Evolutionary conservation across 163 green algal genomes (phyloP), one percentile per base, ranked within the genome.

Genomic region (Scenedesmus sp.): DNA sequence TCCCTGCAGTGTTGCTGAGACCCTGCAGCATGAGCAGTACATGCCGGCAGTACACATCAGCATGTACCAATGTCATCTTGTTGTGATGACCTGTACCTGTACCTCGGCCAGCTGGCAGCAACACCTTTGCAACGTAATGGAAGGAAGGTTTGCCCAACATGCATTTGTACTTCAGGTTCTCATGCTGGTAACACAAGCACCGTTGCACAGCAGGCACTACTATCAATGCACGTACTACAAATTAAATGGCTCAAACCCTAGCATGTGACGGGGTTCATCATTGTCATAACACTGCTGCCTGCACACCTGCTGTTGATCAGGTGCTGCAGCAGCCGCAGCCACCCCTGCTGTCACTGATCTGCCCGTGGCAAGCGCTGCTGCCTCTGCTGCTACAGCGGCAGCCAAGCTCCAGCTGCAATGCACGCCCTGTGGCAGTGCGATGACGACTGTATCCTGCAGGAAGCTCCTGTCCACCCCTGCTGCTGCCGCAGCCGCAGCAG

Each of bases 401-500:
- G 44, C 44, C 0, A 89, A 22, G 1, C 65, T 49, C 84, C 84
- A 89, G 40, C 35, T 46, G 43, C 84, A 83, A 6, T 70, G 68
- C 68, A 89, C 26, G 16, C 85, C 85, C 33, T 51, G n/a, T 5
- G 85, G 85, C 15, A 89, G 68, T 49, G 85, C 85, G 3, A 89
- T 30, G 0, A 89, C 13, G 3, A 89, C 68, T 37, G 68, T 70
- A 9, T 89, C 85, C 15, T 76, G 37, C 65, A 76, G 65, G 65
- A 76, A 76, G 30, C 26, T 22, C 40, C 65, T 18, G 65, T 20
- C 30, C 0, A 72, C 20, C 0, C 37, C 40, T 65, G 26, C 26
- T 43, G 59, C 42, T 44, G 42, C 61, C n/a, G 61, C 59, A 65
- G 37, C 84, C 18, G 61, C 61, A 33, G 61, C 61, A 0, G 84